These are phyloP conservation scores for Alternaria ventricosa DNA, from an alignment of 2,329 filamentous ascomycete genomes.

Conservation along the genomic window DNA sequence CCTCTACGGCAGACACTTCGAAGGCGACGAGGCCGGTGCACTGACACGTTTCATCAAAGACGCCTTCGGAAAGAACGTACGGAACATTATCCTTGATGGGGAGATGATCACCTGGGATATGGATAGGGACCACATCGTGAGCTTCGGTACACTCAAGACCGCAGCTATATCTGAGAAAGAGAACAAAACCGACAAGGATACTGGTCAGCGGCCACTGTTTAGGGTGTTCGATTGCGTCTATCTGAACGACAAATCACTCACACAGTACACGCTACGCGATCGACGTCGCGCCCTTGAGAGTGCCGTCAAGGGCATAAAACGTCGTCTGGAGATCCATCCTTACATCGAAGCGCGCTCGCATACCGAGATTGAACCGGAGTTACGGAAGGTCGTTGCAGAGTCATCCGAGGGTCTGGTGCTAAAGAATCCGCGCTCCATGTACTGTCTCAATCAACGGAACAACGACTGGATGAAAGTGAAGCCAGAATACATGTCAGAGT, in stretches of 20 bases:
- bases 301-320: constrained; percentile 72
- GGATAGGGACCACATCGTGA: constrained; percentile 79
- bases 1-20: constrained; percentile 80
- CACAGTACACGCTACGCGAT: constrained; percentile 81
- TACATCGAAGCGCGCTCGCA: constrained; percentile 71
- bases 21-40: constrained; percentile 73
- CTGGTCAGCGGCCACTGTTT: constrained; percentile 76
- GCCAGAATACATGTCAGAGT: constrained; percentile 97
- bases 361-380: constrained; percentile 76
- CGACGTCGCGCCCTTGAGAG: constrained; percentile 76
- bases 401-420: constrained; percentile 89
- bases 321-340: constrained; percentile 82
- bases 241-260: constrained; percentile 80
- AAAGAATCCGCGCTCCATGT: constrained; percentile 89
- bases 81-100: constrained; percentile 89
- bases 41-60: constrained; percentile 79
- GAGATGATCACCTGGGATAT: constrained; percentile 99
- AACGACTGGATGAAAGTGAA: constrained; percentile 99
- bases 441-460: constrained; percentile 86
- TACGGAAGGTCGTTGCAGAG: constrained; percentile 84
- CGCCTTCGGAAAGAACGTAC: constrained; percentile 78
- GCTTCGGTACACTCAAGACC: constrained; percentile 92
- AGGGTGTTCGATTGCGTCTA: constrained; percentile 91
- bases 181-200: constrained; percentile 65
- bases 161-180: constrained; percentile 81